Evolutionary conservation across 176 grass and related monocot genomes (phyloP).

Genomic region (Oryza longistaminata): DNA sequence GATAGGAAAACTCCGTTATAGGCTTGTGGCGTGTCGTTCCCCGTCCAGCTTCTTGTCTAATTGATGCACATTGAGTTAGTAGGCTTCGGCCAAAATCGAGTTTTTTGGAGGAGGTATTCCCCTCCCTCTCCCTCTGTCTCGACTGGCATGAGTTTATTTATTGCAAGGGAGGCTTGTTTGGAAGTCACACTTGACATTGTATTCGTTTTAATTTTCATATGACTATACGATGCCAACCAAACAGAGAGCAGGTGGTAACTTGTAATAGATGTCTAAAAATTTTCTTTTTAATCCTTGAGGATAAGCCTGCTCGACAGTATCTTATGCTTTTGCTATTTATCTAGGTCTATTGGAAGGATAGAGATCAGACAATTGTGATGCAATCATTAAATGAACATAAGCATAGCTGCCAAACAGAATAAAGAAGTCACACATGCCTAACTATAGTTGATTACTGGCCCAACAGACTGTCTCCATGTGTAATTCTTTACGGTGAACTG

Average conservation of each 20-base stretch:
- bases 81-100: not conserved
- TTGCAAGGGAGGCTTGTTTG: not conserved
- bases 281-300: not conserved
- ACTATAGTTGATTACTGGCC: not conserved
- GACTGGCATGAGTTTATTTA: not conserved
- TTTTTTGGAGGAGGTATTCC: not conserved
- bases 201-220: not conserved
- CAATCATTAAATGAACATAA: not conserved
- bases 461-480: not conserved
- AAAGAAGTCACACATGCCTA: not conserved
- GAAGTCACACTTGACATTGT: not conserved
- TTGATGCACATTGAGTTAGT: not conserved
- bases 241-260: not conserved
- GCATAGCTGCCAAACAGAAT: not conserved
- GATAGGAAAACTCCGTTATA: not conserved
- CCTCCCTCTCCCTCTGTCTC: not conserved
- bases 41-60: not conserved
- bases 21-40: not conserved
- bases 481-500: not conserved
- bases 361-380: not conserved
- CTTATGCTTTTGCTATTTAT: not conserved
- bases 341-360: not conserved
- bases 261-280: not conserved
- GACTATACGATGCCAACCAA: not conserved
- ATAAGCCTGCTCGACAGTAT: not conserved